These are phyloP conservation scores for Coelastrella sp. DNA, from an alignment of 139 green algal species.

Conservation along the genomic window DNA sequence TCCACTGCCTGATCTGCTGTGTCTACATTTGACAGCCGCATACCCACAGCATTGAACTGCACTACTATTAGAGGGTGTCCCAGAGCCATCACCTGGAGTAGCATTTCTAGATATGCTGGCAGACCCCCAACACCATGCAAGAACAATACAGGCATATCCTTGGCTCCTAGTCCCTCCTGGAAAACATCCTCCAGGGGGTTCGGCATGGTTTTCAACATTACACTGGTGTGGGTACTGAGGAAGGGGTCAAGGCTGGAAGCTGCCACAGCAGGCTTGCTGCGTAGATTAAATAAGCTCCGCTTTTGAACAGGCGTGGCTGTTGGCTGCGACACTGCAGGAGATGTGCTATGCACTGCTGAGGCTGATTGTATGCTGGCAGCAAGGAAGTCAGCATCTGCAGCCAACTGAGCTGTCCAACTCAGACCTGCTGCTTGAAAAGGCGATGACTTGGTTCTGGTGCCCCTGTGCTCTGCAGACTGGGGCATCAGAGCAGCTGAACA, in stretches of 20 bases:
- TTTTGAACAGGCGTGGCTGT: neutral
- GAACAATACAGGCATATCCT: conserved; percentile 48
- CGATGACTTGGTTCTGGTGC: conserved; percentile 23
- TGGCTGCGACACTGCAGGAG: neutral
- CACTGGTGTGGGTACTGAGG: conserved; percentile 37
- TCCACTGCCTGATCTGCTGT: conserved; percentile 31
- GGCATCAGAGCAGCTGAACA: neutral
- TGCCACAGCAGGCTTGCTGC: neutral
- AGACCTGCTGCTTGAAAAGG: conserved; percentile 10
- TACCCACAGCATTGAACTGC: conserved; percentile 57
- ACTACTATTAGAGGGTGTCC: conserved; percentile 55
- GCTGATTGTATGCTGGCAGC: conserved; percentile 34
- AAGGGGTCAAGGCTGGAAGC: neutral
- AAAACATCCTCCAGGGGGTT: conserved; percentile 35
- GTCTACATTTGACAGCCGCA: conserved; percentile 44
- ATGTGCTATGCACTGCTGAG: conserved; percentile 30
- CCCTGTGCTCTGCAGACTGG: neutral
- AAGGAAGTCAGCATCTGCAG: conserved; percentile 17
- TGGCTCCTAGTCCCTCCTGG: neutral
- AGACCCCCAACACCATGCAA: conserved; percentile 46
- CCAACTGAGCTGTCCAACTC: conserved; percentile 23
- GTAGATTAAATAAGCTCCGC: neutral
- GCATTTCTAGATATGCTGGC: conserved; percentile 45
- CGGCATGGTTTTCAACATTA: conserved; percentile 31
- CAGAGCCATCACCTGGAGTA: conserved; percentile 44